A percentile compares a stretch with the other conserved stretches of the same genome.
Evolutionary conservation across 148 eudicot species (phyloP).

Genomic region (Amaranthus hypochondriacus): DNA sequence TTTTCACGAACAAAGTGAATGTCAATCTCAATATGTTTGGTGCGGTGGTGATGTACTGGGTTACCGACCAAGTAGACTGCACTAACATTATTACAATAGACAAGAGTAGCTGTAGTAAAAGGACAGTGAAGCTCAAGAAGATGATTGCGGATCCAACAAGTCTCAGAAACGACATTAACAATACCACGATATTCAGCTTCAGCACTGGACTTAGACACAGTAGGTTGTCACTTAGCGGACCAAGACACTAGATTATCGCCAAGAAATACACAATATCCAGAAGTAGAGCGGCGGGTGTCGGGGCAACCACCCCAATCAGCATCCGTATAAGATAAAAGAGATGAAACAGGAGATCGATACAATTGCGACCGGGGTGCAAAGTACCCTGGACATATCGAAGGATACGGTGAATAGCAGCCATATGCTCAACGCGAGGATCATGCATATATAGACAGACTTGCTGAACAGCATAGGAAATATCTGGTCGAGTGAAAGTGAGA

Average conservation of each 20-base stretch:
- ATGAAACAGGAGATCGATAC: not conserved
- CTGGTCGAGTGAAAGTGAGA: too few relatives aligned
- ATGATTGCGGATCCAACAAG: too few relatives aligned
- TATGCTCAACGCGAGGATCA: not conserved
- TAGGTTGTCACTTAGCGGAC: too few relatives aligned
- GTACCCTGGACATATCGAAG: not conserved
- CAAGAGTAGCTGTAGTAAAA: too few relatives aligned
- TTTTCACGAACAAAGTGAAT: too few relatives aligned
- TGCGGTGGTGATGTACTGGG: too few relatives aligned
- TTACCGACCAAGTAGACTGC: too few relatives aligned
- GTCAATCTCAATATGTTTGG: too few relatives aligned
- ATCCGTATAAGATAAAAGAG: not conserved
- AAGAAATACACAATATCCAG: not conserved
- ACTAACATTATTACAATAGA: too few relatives aligned
- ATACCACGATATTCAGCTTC: not conserved
- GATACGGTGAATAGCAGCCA: not conserved
- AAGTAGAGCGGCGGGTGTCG: not conserved
- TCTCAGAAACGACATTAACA: not conserved
- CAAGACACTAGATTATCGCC: not conserved
- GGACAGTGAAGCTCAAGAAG: too few relatives aligned
- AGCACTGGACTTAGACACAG: not conserved
- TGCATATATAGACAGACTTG: not conserved
- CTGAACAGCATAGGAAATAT: too few relatives aligned
- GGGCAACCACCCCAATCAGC: not conserved
- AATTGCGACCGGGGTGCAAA: not conserved